These are phyloP conservation scores for Exsudoporus frostii DNA, from an alignment of 768 basidiomycete genomes.

Conservation along the genomic window DNA sequence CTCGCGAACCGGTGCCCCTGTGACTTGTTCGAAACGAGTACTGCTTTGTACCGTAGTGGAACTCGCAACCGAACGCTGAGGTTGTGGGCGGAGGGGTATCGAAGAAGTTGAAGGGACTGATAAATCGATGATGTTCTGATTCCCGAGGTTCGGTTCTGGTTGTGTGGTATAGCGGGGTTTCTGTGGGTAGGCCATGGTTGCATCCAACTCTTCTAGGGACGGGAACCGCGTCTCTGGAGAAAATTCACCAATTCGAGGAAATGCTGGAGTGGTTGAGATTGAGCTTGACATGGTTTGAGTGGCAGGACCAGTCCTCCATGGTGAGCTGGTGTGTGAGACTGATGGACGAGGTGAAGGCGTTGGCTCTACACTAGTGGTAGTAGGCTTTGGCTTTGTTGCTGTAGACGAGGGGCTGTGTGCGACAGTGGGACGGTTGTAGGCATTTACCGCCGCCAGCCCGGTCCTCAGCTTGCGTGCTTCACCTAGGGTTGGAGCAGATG, in stretches of 20 bases:
- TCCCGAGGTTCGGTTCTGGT: conserved; percentile 10
- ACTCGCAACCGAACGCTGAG: conserved; percentile 13
- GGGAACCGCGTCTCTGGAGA: conserved; percentile 77
- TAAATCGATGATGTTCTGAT: conserved; percentile 20
- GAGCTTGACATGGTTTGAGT: conserved; percentile 33
- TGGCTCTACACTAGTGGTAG: conserved; percentile 17
- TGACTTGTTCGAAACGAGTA: conserved; percentile 55
- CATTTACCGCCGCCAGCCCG: conserved; percentile 55
- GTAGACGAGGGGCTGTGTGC: conserved; percentile 14
- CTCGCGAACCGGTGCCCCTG: conserved; percentile 51
- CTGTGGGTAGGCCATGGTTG: conserved; percentile 39
- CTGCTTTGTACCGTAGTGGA: conserved; percentile 33
- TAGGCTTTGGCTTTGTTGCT: conserved; percentile 19
- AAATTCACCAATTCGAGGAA: conserved; percentile 39
- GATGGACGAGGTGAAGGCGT: conserved; percentile 32
- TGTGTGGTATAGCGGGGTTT: conserved; percentile 18
- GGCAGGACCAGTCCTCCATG: conserved; percentile 19
- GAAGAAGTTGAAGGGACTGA: conserved; percentile 24
- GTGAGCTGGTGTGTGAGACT: conserved; percentile 11
- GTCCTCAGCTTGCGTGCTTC: conserved; percentile 73
- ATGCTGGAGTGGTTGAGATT: conserved; percentile 30
- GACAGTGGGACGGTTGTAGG: conserved; percentile 26
- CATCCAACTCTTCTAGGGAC: conserved; percentile 81
- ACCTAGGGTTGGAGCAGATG: conserved; percentile 63
- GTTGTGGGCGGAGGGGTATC: conserved; percentile 20